Base-by-base conservation (phyloP, 805 yeast genomes). In the Sugiyamaella americana region DNA sequence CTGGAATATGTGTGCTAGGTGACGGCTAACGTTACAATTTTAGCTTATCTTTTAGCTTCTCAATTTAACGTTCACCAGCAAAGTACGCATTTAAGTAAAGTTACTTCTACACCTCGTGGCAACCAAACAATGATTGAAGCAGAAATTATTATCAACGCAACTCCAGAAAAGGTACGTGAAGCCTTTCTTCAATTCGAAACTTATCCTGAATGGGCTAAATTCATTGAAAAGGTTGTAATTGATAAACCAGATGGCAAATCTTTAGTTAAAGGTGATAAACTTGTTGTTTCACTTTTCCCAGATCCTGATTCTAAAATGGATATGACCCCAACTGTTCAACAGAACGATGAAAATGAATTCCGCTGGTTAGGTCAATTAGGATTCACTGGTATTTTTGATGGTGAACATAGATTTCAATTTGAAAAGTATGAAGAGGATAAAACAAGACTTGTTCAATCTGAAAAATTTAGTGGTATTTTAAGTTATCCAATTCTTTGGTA, bases 181-280 rank as follows among this genome's bases (percentile, higher is more conserved):
- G 43, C 34, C 13, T 32, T 44, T 21, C 35, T 39, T 18, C 26
- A 41, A 18, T 44, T 44, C 23, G 43, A 44, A 16, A 37, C 30
- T 3, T 39, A 44, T 35, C 26, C 48, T 6, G 26, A 24, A 30
- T 44, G 48, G 48, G 11, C 34, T 36, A 26, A 39, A 17, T 44
- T 44, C 20, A 19, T 44, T 19, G 19, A 24, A 20, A n/a, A 17
- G 19, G 32, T 26, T 8, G 13, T 26, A 8, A 37, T 44, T 17
- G 36, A 37, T 4, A 26, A 26, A 26, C 32, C 32, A 8, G 13
- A 26, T 26, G 8, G 11, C 8, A 26, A 26, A 8, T 8, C 32
- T 13, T 37, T 37, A 4, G 3, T 10, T n/a, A 36, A 35, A 11
- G 40, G 22, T 4, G 34, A 36, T 13, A 23, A 24, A 3, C 6